phyloP scores from a whole-genome alignment of 257 asterid genomes.

The Nicotiana obtusifolia region DNA sequence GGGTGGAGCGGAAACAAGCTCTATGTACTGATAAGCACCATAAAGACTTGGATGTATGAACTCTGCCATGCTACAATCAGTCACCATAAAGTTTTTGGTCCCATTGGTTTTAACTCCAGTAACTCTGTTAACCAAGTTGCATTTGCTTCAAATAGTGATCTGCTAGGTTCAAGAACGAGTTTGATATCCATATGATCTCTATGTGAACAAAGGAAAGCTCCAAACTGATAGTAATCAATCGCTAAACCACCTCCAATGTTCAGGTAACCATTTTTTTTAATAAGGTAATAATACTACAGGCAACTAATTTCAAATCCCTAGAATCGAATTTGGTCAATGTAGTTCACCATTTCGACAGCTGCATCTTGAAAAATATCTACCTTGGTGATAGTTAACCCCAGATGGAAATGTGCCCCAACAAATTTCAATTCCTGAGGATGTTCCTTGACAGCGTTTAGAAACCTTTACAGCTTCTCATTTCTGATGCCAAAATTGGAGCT shows the following conservation, averaged over 20 bases:
- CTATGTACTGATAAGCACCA: constrained; percentile 94
- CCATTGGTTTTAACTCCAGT: constrained; percentile 97
- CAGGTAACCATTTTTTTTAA: constrained; percentile 33
- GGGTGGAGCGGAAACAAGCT: constrained; percentile 73
- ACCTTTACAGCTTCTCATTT: constrained; percentile 93
- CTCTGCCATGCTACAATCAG: constrained; percentile 98
- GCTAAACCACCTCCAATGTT: constrained; percentile 98
- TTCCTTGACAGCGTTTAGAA: constrained; percentile 85
- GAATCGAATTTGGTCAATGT: constrained; percentile 77
- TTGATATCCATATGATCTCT: constrained; percentile 80
- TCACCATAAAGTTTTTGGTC: constrained; percentile 74
- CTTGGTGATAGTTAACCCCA: constrained; percentile 96
- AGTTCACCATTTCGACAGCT: constrained; percentile 85
- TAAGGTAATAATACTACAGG: no score
- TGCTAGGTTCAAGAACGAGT: constrained; percentile 92
- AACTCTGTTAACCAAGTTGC: constrained; percentile 83
- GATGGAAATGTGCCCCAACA: constrained; percentile 96
- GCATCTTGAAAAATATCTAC: constrained; percentile 97
- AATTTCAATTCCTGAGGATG: constrained; percentile 86
- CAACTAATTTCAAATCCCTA: constrained; percentile 72
- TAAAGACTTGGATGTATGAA: constrained; percentile 94
- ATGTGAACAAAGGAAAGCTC: constrained; percentile 86
- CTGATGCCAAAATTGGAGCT: constrained; percentile 93
- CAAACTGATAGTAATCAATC: constrained; percentile 85
- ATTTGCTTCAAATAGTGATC: constrained; percentile 89